Evolutionary conservation across 306 rosid species (phyloP), one percentile per base, ranked within the genome.

Genomic region (Prunus salicina): DNA sequence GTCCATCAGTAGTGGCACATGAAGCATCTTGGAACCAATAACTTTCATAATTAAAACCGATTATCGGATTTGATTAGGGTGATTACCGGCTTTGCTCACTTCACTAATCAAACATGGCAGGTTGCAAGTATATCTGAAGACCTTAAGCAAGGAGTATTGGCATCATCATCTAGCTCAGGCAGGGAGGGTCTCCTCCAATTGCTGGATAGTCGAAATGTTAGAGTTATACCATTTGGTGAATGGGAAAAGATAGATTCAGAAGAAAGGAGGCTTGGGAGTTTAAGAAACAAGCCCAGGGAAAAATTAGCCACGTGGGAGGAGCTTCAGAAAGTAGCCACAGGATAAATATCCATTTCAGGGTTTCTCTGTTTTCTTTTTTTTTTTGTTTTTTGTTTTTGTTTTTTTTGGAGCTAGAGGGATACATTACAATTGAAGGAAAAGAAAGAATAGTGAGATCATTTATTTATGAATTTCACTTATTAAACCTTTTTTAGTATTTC

Each of bases 171-270:
- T 52, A 64, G 75, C 64, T 72, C 89, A 1, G 97, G 97, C 64
- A 83, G 84, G 79, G 90, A 85, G 15, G 97, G 97, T 76, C 96
- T 92, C 63, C 84, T 83, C 73, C 87, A 84, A 76, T 83, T 91
- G 61, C 74, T 90, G 72, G 78, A 75, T 46, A 79, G 83, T 34
- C 93, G 88, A 80, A 86, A 87, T 64, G 83, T 87, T 55, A 83
- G 81, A 79, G 73, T 81, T 76, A 61, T 92, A 50, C 87, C 95
- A 28, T 88, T 92, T 71, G 46, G 68, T 84, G 87, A 73, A 41
- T 95, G 97, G 97, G 93, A 89, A 79, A 89, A 87, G 82, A 92
- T 92, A 64, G 97, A 95, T 83, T 82, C 92, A 11, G 87, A 79
- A 79, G 97, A 95, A 85, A 88, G 76, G 81, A 82, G 81, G 76